Conservation (phyloP, 2,329 filamentous ascomycete species). For the Penicillium expansum region DNA sequence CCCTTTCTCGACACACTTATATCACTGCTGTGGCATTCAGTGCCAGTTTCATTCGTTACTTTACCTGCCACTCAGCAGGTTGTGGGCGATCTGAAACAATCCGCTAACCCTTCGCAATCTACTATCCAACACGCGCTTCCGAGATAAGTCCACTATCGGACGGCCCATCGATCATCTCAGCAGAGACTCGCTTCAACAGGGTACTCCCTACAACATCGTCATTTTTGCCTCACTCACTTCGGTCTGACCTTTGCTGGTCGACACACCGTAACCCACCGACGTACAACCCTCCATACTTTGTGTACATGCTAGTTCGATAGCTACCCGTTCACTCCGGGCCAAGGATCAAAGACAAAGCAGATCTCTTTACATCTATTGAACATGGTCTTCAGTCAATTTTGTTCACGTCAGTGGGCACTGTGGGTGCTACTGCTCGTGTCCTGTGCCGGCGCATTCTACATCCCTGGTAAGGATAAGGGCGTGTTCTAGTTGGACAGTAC, state of each 20-base stretch:
- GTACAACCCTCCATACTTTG: background rate
- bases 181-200: background rate
- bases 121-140: background rate
- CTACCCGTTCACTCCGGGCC: constrained; percentile 10
- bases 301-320: constrained; percentile 13
- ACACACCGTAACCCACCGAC: background rate
- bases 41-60: constrained; percentile 32
- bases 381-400: constrained; percentile 13
- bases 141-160: constrained; percentile 4
- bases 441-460: constrained; percentile 70
- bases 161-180: background rate
- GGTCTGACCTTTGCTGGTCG: background rate
- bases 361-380: constrained; percentile 13
- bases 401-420: constrained; percentile 23
- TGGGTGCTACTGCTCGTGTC: constrained; percentile 37
- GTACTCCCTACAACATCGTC: background rate
- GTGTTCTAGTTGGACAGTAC: background rate
- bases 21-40: constrained; percentile 19
- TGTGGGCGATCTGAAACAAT: background rate
- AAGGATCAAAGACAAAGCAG: constrained; percentile 9
- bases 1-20: background rate
- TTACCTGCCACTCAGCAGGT: background rate
- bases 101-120: background rate
- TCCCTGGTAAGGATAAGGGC: constrained; percentile 63
- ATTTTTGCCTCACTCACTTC: background rate